Conservation (phyloP, 345 rosid species). For the Salix viminalis region DNA sequence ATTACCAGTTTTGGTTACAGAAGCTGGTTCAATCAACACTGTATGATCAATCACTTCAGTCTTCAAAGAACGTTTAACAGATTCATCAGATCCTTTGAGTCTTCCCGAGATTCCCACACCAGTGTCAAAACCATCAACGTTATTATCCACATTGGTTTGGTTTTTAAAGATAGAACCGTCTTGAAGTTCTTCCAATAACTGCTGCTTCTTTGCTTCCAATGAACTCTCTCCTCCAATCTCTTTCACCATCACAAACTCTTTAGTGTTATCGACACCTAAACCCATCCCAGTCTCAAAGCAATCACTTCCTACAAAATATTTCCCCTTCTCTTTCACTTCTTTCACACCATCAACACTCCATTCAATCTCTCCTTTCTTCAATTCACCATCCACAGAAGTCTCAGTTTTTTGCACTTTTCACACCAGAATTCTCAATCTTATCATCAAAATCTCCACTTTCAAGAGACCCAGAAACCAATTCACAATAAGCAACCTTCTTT, state of each 20-base stretch:
- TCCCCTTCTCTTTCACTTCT: conserved; percentile 5
- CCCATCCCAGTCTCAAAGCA: conserved; percentile 7
- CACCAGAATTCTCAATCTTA: conserved; percentile 7
- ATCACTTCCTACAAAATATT: conserved; percentile 13
- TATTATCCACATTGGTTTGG: conserved; percentile 13
- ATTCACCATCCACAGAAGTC: conserved; percentile 5
- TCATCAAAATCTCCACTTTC: conserved; percentile 15
- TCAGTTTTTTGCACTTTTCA: conserved; percentile 11
- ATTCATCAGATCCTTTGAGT: conserved; percentile 24
- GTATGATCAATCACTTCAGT: conserved; percentile 71
- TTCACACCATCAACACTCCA: neutral
- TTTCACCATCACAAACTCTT: conserved; percentile 1
- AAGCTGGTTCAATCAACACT: conserved; percentile 51
- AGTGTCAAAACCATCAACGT: conserved; percentile 7
- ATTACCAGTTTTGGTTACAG: conserved; percentile 27
- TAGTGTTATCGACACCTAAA: conserved; percentile 13
- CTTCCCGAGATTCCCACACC: conserved; percentile 13
- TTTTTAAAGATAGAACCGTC: conserved; percentile 36
- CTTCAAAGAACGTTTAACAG: conserved; percentile 43
- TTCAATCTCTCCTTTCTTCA: neutral
- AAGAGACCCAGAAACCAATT: conserved; percentile 23
- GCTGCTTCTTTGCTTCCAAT: conserved; percentile 63
- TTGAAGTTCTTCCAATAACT: conserved; percentile 53
- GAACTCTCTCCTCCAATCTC: conserved; percentile 25
- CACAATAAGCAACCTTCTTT: conserved; percentile 13